A percentile compares a stretch with the other conserved stretches of the same genome.
Conservation (phyloP, 2,329 filamentous ascomycete genomes). For the Stagonosporopsis rhizophila region DNA sequence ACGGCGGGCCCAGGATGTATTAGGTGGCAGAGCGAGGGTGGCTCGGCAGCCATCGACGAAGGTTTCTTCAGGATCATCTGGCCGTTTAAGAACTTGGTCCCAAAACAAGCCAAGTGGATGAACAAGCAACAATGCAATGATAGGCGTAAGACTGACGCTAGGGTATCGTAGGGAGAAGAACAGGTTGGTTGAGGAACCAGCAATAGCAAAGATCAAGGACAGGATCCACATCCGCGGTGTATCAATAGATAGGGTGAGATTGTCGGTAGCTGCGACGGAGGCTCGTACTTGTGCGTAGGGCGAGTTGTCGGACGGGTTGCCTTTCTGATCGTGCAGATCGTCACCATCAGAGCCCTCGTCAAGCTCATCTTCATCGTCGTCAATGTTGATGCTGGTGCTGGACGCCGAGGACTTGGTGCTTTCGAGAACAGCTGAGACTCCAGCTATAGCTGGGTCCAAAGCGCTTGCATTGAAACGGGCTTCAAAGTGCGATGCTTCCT, state of each 20-base stretch:
- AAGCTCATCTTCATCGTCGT: conserved; percentile 27
- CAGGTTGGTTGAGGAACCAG: conserved; percentile 83
- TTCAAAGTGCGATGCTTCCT: conserved; percentile 42
- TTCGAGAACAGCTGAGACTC: conserved; percentile 32
- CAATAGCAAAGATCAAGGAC: conserved; percentile 79
- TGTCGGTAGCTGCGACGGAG: conserved; percentile 77
- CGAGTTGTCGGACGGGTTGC: conserved; percentile 70
- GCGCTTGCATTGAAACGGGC: conserved; percentile 43
- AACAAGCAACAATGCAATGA: conserved; percentile 84
- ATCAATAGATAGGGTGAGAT: conserved; percentile 80
- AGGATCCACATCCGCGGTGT: conserved; percentile 87
- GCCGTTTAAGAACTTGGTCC: conserved; percentile 73
- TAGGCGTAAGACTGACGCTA: conserved; percentile 86
- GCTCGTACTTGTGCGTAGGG: conserved; percentile 81
- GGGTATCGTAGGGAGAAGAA: conserved; percentile 92
- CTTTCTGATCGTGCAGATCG: conserved; percentile 46
- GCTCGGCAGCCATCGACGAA: conserved; percentile 64
- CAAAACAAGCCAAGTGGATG: conserved; percentile 83
- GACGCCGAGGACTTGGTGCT: conserved; percentile 40
- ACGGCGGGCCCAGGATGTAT: conserved; percentile 44
- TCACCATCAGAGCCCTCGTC: conserved; percentile 46
- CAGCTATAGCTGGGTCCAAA: conserved; percentile 31
- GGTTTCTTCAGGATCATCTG: conserved; percentile 61
- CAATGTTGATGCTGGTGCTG: conserved; percentile 36
- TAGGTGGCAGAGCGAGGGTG: conserved; percentile 20